Evolutionary conservation across 148 eudicot genomes (phyloP), one percentile per base, ranked within the genome.

Genomic region (Rheum nobile): DNA sequence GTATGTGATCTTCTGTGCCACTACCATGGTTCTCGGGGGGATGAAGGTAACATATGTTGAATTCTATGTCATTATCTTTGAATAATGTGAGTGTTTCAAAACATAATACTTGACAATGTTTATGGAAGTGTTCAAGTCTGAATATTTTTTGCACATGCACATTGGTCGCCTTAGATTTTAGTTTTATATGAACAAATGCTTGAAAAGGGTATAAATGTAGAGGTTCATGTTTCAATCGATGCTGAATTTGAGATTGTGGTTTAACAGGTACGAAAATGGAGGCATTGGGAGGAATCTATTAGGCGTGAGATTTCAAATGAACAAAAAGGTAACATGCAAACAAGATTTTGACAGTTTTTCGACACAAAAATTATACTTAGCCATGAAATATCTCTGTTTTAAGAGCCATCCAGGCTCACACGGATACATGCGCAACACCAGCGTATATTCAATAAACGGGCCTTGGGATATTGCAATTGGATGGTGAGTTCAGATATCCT

Each of bases 11-110:
- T 95, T 84, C 79, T 87, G 93, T 79, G 97, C 87, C 55, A 75
- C 82, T 41, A 95, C 96, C 75, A 84, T 95, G 98, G 80, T 90
- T 84, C 96, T 95, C 74, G 98, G 91, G 63, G 87, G 92, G 38
- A 76, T 84, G n/a, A 90, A 87, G 93, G 98, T 91, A 81, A 57
- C 32, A 26, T 34, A 75, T 70, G 21, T 59, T 6, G 21, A 32
- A 4, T 17, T 77, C 42, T n/a, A 24, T 32, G 39, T 17, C 41
- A 65, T 32, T 19, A 31, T 16, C 6, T 17, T 65, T 65, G 67
- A 12, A 26, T 19, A 59, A 59, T 59, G 67, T 59, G 32, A 59
- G 10, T 59, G 34, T 24, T 48, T 26, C 7, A 14, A 59, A 24
- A 28, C 12, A 59, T 1, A 26, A 12, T 59, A 28, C 34, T 59